Conservation (phyloP, 169 alveolate genomes). For the Eimeria sp. region DNA sequence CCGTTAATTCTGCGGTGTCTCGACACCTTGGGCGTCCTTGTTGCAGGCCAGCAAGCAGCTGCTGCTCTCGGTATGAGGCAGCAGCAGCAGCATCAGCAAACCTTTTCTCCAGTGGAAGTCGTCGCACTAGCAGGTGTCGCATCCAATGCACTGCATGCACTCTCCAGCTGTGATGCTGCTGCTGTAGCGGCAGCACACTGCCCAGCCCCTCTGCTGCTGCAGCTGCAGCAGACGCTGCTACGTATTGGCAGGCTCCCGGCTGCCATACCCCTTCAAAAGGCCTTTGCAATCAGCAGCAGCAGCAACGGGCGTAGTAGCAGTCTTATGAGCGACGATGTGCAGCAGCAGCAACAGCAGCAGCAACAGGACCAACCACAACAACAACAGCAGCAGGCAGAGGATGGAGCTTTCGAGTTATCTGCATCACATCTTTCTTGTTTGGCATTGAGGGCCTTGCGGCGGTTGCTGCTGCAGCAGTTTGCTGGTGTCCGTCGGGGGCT, state of each 20-base stretch:
- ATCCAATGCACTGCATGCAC: constrained; percentile 15
- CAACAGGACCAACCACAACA: background rate
- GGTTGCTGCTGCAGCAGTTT: constrained; percentile 74
- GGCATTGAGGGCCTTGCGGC: constrained; percentile 4
- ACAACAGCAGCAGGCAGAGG: constrained; percentile 19
- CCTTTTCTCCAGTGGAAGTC: background rate
- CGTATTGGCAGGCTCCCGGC: constrained; percentile 15
- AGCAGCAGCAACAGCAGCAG: constrained; percentile 5
- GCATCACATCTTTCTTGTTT: background rate
- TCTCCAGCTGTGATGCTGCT: background rate
- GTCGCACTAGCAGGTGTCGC: constrained; percentile 18
- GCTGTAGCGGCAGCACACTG: constrained; percentile 72
- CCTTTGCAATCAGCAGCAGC: constrained; percentile 11
- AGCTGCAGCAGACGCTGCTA: constrained; percentile 56
- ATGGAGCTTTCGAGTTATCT: background rate
- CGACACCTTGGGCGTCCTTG: constrained; percentile 1
- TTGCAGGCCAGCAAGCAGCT: background rate
- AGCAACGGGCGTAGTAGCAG: constrained; percentile 10
- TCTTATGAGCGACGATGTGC: background rate
- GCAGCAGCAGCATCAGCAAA: constrained; percentile 40
- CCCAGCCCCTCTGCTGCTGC: constrained; percentile 61
- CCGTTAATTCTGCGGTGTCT: constrained; percentile 50
- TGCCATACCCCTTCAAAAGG: background rate
- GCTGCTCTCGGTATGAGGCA: background rate
- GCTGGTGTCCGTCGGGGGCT: constrained; percentile 36